Conservation (phyloP, 768 basidiomycete genomes). For the Suillus brevipes region DNA sequence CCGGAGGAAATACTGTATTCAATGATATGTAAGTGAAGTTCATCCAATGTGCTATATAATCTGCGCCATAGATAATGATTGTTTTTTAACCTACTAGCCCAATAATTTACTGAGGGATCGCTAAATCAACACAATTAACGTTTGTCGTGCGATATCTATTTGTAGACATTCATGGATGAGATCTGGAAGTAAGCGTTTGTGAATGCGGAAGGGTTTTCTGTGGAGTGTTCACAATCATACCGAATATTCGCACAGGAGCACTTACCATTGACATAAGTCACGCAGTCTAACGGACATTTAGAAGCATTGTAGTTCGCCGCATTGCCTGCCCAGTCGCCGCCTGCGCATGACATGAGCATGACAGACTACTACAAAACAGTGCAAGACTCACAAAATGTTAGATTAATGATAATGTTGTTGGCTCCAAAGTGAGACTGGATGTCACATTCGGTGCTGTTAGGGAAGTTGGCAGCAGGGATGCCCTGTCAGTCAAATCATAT, state of each 20-base stretch:
- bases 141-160: constrained; percentile 19
- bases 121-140: not conserved
- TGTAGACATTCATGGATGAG: constrained; percentile 55
- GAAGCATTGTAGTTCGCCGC: constrained; percentile 40
- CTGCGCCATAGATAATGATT: not conserved
- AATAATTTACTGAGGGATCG: not conserved
- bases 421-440: constrained; percentile 35
- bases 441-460: constrained; percentile 37
- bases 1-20: constrained; percentile 70
- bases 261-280: constrained; percentile 37
- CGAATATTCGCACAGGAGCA: constrained; percentile 10
- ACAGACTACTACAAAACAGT: not conserved
- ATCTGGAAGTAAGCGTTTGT: constrained; percentile 72
- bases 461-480: constrained; percentile 33
- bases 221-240: not conserved
- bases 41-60: not conserved
- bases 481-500: constrained; percentile 23
- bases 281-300: constrained; percentile 56
- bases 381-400: constrained; percentile 59
- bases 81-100: not conserved
- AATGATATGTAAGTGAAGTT: not conserved
- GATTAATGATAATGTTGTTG: constrained; percentile 40
- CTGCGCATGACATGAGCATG: constrained; percentile 28
- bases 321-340: constrained; percentile 60
- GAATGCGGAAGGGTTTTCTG: constrained; percentile 70